Conservation (phyloP, 768 basidiomycete genomes). For the Strobilomyces confusus region DNA sequence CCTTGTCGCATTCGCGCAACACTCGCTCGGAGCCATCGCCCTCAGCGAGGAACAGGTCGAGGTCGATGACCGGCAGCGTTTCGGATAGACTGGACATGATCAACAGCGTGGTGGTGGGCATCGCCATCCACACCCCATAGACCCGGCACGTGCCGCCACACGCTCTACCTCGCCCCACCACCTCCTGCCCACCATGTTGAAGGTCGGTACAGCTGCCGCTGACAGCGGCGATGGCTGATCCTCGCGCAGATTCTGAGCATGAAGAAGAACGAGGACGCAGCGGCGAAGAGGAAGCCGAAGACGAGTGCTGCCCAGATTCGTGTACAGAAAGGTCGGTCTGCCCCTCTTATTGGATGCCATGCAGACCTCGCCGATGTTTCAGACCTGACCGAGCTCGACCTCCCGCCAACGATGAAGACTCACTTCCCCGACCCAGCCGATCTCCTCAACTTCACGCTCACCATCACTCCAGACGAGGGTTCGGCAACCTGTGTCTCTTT, state of each 20-base stretch:
- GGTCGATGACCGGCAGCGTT: slow-evolving; percentile 70
- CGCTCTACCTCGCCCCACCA: slow-evolving; percentile 21
- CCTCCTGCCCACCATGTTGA: slow-evolving; percentile 37
- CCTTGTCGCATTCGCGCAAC: slow-evolving; percentile 64
- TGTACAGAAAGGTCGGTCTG: slow-evolving; percentile 88
- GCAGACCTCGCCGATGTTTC: slow-evolving; percentile 3
- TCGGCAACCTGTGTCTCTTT: slow-evolving; percentile 16
- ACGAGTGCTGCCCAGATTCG: slow-evolving; percentile 97
- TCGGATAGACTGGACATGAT: slow-evolving; percentile 40
- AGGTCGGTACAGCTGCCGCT: slow-evolving; percentile 28
- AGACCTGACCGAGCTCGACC: slow-evolving; percentile 97
- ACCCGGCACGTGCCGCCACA: slow-evolving; percentile 31
- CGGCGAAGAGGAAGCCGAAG: slow-evolving; percentile 97
- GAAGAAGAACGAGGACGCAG: slow-evolving; percentile 99
- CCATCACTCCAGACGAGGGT: slow-evolving; percentile 97
- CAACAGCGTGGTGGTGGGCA: neutral
- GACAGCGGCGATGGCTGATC: slow-evolving; percentile 5
- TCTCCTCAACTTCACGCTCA: slow-evolving; percentile 94
- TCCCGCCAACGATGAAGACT: slow-evolving; percentile 95
- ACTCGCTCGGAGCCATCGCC: slow-evolving; percentile 44
- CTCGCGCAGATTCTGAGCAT: slow-evolving; percentile 88
- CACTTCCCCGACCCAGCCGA: slow-evolving; percentile 88
- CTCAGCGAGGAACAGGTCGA: slow-evolving; percentile 63
- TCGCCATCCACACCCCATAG: neutral
- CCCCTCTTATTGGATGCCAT: neutral